A percentile compares a stretch with the other conserved stretches of the same genome.
Evolutionary conservation across 495 filamentous ascomycete genomes (phyloP).

Genomic region (Aspergillus conjunctus): DNA sequence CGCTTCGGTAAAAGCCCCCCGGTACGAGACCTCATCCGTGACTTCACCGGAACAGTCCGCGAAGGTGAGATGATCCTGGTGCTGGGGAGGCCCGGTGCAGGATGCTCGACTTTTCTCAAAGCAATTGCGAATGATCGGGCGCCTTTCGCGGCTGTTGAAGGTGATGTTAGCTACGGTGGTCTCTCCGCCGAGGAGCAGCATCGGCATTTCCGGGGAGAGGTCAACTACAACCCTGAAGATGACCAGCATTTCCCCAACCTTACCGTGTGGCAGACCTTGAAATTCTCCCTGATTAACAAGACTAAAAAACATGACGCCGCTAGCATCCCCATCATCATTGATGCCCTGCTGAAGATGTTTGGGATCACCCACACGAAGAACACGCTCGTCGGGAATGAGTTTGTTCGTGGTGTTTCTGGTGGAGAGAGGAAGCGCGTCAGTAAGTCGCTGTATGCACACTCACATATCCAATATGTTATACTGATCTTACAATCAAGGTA

Average conservation of each 20-base stretch:
- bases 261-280: slow-evolving; percentile 78
- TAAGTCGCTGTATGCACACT: too few relatives aligned
- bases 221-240: slow-evolving; percentile 82
- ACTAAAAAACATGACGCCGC: slow-evolving; percentile 70
- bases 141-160: slow-evolving; percentile 65
- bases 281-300: slow-evolving; percentile 83
- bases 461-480: too few relatives aligned
- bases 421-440: slow-evolving; percentile 73
- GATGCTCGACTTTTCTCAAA: slow-evolving; percentile 80
- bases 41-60: slow-evolving; percentile 76
- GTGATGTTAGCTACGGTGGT: slow-evolving; percentile 76
- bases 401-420: slow-evolving; percentile 72
- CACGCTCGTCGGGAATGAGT: slow-evolving; percentile 84
- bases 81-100: slow-evolving; percentile 75
- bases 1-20: slow-evolving; percentile 52
- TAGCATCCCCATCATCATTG: slow-evolving; percentile 67
- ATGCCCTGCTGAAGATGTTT: slow-evolving; percentile 69
- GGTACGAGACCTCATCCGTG: slow-evolving; percentile 66
- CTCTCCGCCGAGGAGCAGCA: slow-evolving; percentile 69
- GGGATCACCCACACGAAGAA: slow-evolving; percentile 80
- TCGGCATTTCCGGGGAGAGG: slow-evolving; percentile 74
- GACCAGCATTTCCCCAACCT: slow-evolving; percentile 77
- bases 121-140: slow-evolving; percentile 71
- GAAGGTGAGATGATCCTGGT: slow-evolving; percentile 87
- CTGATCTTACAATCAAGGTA: slow-evolving; percentile 24